These are phyloP conservation scores for Corniculantispora saksenae DNA, from an alignment of 2,329 filamentous ascomycete species.

Conservation along the genomic window DNA sequence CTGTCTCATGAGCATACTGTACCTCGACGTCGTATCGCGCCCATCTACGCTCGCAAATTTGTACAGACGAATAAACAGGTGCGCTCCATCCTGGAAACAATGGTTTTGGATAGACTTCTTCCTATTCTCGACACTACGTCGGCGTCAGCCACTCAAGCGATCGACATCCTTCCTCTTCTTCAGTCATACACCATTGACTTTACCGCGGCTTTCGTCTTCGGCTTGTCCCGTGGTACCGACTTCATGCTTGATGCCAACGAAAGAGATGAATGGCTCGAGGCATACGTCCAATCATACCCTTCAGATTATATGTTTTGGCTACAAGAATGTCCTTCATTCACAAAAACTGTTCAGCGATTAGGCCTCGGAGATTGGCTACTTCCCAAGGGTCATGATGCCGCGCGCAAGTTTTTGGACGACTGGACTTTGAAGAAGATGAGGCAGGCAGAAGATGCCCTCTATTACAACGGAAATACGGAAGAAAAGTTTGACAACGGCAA, in stretches of 20 bases:
- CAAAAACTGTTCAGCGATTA: background rate
- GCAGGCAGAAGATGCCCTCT: background rate
- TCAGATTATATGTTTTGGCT: background rate
- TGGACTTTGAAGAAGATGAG: background rate
- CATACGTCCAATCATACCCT: background rate
- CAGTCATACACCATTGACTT: background rate
- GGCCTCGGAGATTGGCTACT: background rate
- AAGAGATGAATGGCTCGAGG: constrained; percentile 1
- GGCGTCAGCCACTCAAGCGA: background rate
- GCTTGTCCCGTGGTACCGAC: background rate
- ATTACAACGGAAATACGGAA: background rate
- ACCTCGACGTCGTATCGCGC: background rate
- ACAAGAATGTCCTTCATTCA: background rate
- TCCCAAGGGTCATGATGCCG: background rate
- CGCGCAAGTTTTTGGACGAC: background rate
- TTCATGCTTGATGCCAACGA: background rate
- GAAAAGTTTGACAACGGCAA: background rate
- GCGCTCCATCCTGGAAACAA: background rate
- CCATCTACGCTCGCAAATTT: background rate
- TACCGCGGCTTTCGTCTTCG: background rate
- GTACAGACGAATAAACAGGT: background rate
- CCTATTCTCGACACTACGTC: background rate
- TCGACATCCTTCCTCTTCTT: background rate
- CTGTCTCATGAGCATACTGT: background rate
- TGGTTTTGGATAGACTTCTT: background rate